Conservation (phyloP, 192 early-diverging fungal genomes). For the Rhizophagus clarus region DNA sequence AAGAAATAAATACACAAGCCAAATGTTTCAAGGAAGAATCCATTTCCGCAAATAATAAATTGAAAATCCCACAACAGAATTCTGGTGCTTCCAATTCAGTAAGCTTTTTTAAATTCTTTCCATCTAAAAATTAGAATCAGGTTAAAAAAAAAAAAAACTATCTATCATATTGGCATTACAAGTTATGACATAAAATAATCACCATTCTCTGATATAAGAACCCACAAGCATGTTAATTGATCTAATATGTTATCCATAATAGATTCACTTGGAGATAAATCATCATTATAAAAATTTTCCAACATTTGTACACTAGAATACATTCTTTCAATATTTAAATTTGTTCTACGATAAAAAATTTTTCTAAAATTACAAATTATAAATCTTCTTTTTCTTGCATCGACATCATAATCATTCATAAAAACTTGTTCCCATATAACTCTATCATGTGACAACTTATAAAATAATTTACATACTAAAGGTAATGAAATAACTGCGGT, state of each 20-base stretch:
- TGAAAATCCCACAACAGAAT: background rate
- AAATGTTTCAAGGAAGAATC: constrained; percentile 17
- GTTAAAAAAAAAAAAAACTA: background rate
- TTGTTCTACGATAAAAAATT: constrained; percentile 15
- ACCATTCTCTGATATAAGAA: constrained; percentile 23
- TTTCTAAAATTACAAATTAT: constrained; percentile 14
- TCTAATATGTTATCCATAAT: constrained; percentile 2
- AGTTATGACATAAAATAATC: too few species aligned
- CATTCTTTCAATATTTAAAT: background rate
- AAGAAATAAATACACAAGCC: constrained; percentile 10
- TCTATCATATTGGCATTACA: background rate
- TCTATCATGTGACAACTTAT: constrained; percentile 2
- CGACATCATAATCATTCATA: background rate
- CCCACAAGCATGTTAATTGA: constrained; percentile 14
- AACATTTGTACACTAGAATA: background rate
- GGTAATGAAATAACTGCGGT: constrained; percentile 19
- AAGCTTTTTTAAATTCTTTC: constrained; percentile 9
- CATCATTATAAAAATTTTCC: background rate
- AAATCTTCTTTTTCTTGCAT: constrained; percentile 20
- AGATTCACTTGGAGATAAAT: background rate
- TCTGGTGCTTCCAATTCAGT: background rate
- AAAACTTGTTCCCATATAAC: constrained; percentile 22
- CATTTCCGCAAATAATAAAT: background rate
- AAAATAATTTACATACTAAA: background rate
- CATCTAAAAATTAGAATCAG: background rate